Evolutionary conservation across 306 rosid species (phyloP), one percentile per base, ranked within the genome.

Genomic region (Astragalus glycyphyllos): DNA sequence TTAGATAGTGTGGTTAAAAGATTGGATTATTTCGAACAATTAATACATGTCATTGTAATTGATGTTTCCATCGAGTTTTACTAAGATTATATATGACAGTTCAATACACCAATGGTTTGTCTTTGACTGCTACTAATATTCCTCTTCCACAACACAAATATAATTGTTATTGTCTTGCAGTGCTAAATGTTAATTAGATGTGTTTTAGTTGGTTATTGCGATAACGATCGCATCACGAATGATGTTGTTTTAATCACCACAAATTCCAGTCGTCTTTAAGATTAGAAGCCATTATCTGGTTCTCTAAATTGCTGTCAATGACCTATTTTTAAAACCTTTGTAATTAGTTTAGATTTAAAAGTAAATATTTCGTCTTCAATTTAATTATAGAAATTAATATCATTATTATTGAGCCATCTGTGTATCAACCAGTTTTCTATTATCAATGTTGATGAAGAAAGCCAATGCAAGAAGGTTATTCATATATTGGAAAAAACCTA

Each of bases 1-100:
- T 47, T 74, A 74, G 71, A 73, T 74, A 80, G 69, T 45, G 23
- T 56, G 70, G 51, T 74, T 74, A 75, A 75, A 61, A 12, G 20
- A 34, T 45, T 57, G 44, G 50, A 78, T 67, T 60, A 50, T 72
- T 72, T 67, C 68, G 42, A 72, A 61, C 45, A 59, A 81, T 17
- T 41, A 29, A 66, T 49, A 60, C 59, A 12, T 35, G 40, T 5
- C 65, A 63, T 51, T 73, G 56, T 63, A 41, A 51, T 63, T 15
- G 47, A 53, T 63, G 78, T 7, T 34, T 63, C 50, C 71, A 26
- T 54, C 72, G 65, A 41, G 63, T 48, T 31, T 73, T 41, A 65
- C 72, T 13, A 73, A 35, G 49, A 64, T 53, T 56, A 14, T 40
- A 14, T 40, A 53, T 74, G 16, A 29, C 31, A 31, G 31, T 38